Percentiles rank a stretch among this genome's conserved stretches.
phyloP scores from a whole-genome alignment of 805 yeast genomes.

The Danielia oregonensis region DNA sequence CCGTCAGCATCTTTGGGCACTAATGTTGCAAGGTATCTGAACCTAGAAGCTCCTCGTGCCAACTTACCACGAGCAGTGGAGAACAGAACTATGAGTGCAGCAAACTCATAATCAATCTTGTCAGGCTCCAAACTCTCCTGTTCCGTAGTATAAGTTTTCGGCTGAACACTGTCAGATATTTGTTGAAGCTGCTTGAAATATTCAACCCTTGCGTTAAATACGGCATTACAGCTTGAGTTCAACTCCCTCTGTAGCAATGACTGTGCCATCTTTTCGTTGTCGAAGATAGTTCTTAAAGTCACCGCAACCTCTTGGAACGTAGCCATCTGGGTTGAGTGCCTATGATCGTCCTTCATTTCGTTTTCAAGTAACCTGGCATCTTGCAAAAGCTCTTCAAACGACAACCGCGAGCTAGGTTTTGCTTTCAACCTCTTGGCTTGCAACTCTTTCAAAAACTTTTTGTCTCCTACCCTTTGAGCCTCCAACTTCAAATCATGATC shows the following conservation, averaged over 20 bases:
- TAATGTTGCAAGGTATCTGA: slow-evolving; percentile 30
- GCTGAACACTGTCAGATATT: slow-evolving; percentile 74
- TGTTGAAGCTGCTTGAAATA: slow-evolving; percentile 84
- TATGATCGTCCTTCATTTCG: slow-evolving; percentile 21
- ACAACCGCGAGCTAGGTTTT: slow-evolving; percentile 26
- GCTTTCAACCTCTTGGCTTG: slow-evolving; percentile 19
- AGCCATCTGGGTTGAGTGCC: slow-evolving; percentile 17
- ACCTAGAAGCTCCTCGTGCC: slow-evolving; percentile 32
- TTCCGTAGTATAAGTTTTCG: slow-evolving; percentile 10
- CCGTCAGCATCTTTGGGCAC: slow-evolving; percentile 6
- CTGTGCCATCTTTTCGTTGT: slow-evolving; percentile 41
- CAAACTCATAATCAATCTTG: slow-evolving; percentile 3
- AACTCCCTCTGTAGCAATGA: slow-evolving; percentile 43
- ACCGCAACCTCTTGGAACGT: slow-evolving; percentile 19
- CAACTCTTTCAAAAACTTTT: slow-evolving; percentile 21
- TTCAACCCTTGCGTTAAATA: slow-evolving; percentile 75
- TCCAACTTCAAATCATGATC: slow-evolving; percentile 18
- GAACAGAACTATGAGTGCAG: slow-evolving; percentile 6
- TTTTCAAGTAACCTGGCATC: slow-evolving; percentile 18
- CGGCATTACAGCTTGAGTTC: slow-evolving; percentile 50
- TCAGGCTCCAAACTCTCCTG: slow-evolving; percentile 5
- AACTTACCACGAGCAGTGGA: slow-evolving; percentile 12
- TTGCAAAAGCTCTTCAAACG: slow-evolving; percentile 30
- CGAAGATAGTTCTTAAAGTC: slow-evolving; percentile 30
- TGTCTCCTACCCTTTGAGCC: slow-evolving; percentile 23